Evolutionary conservation across 1,284 basidiomycete species (phyloP).

Genomic region (Naganishia sp.): DNA sequence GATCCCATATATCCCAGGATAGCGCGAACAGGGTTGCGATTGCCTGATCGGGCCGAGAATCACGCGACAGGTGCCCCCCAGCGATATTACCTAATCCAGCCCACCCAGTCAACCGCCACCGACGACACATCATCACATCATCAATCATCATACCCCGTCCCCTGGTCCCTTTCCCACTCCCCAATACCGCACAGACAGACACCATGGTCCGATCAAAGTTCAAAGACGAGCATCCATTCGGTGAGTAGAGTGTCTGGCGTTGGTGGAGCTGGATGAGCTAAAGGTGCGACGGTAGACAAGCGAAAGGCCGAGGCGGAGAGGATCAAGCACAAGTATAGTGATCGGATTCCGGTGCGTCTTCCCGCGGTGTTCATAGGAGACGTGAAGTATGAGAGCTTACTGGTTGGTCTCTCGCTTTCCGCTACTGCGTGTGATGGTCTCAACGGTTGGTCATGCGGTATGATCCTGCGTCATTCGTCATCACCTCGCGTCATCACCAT

Average conservation of each 20-base stretch:
- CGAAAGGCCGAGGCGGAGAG: conserved; percentile 82
- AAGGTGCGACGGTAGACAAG: too few relatives aligned
- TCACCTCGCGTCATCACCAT: conserved; percentile 1
- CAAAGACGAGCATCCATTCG: conserved; percentile 99
- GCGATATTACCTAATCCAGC: background rate
- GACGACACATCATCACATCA: conserved; percentile 10
- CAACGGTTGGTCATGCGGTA: too few relatives aligned
- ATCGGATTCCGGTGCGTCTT: conserved; percentile 87
- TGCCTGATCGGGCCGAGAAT: conserved; percentile 1
- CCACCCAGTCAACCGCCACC: background rate
- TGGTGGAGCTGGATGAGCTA: too few relatives aligned
- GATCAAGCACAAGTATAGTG: conserved; percentile 96
- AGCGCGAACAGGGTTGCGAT: background rate
- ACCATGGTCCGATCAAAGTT: conserved; percentile 90
- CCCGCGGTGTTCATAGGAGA: background rate
- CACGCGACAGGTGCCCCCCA: background rate
- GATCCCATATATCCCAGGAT: too few relatives aligned
- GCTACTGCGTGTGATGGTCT: too few relatives aligned
- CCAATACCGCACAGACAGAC: background rate
- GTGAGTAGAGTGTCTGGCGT: too few relatives aligned
- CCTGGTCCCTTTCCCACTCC: background rate
- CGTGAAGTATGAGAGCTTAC: background rate
- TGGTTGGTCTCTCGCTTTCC: background rate
- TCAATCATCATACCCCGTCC: background rate
- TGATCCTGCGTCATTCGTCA: background rate